Base-by-base conservation (phyloP, 805 yeast genomes). In the Candida qinlingensis region DNA sequence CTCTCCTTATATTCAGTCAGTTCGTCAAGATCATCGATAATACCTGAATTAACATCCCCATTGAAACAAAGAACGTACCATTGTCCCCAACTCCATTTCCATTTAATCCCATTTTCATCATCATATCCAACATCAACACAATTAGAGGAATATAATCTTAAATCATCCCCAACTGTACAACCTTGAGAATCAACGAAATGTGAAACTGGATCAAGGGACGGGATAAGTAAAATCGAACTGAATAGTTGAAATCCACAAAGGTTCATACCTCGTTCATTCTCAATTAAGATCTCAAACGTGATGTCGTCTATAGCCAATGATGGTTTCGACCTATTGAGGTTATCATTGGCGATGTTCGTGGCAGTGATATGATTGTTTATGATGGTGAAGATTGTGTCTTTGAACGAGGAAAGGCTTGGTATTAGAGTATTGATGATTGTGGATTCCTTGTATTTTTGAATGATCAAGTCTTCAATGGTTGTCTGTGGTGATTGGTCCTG, bases 31-130 rank as follows among this genome's bases (percentile, higher is more conserved):
- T 39, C 25, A 27, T 27, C 28, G 13, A 8, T 12, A 11, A 12
- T 33, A 27, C 19, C 29, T 1, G 36, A 31, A n/a, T 44, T 47
- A 13, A 47, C 39, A 37, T 47, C 47, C 4, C 47, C 44, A 41
- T 43, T 67, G 63, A 39, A 49, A 46, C 92, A 87, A 83, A 83
- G 72, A 3, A 85, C 83, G 56, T 80, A 83, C 95, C 95, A 87
- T 47, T 73, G 69, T 11, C 71, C 71, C 89, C 90, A 84, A 8
- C 61, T 61, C 90, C 90, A 84, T 47, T 63, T 59, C 90, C 89
- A 84, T 39, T 71, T 64, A 26, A 76, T 68, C 4, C 48, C 48
- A 29, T 13, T 38, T 11, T 46, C 46, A 27, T 33, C 36, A 13
- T 33, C 42, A 38, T 26, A 37, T 10, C 41, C 41, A 12, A 39